Evolutionary conservation across 1,139 yeast genomes (phyloP), one percentile per base, ranked within the genome.

Genomic region (Diutina neorugosa): DNA sequence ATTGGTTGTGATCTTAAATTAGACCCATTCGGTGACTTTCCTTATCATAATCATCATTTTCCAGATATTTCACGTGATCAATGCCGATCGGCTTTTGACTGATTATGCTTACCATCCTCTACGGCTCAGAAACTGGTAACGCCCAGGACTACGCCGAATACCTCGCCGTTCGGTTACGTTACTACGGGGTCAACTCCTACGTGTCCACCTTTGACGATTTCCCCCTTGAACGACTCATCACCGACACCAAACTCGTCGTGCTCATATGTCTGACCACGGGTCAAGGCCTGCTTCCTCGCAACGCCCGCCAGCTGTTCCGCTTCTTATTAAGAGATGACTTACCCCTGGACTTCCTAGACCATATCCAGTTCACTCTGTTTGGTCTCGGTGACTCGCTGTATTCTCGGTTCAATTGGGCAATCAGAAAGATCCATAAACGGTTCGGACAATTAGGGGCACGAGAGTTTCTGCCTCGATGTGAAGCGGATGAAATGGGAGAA

Each of bases 351-450:
- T 69, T 89, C 50, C 69, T 91, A 47, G 76, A 76, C 55, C 88
- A 84, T 62, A 62, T 88, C 14, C 65, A 71, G 34, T 74, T 90
- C 58, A 80, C 93, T 3, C 77, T 90, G 2, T 84, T 93, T 63
- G 99, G 98, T 0, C 69, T 94, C 2, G 99, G 99, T n/a, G 98
- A 93, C 64, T 84, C 96, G 0, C 85, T 96, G 1, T 93, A 93
- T 63, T 86, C 95, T 3, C 79, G 84, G 59, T 91, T 81, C 69
- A 93, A 93, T 66, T 84, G 84, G 75, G 96, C 96, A 12, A 79
- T 86, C 42, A 78, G 84, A 57, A 91, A 93, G 63, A 65, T 94
- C 18, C 96, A 91, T 62, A 76, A 82, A 11, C 74, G 99, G 55
- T 64, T 93, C 44, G 61, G 73, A 27, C 97, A 91, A 66, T 70